Base-by-base conservation (phyloP, 2,329 filamentous ascomycete species). In the Phialophora chinensis region DNA sequence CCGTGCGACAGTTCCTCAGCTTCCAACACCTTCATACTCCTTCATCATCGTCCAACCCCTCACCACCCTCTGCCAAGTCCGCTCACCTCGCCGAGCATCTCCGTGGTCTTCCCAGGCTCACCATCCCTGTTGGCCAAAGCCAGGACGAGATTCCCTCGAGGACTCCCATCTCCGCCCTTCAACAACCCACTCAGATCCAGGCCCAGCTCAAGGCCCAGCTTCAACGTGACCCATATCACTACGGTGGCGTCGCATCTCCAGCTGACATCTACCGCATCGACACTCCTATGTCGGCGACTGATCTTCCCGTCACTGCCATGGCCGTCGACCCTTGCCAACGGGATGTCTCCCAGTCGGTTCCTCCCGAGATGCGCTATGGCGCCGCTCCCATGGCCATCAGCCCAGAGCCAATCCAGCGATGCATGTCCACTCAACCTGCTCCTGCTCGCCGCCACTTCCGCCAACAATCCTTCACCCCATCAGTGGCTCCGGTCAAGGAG, bases 231-330 rank as follows among this genome's bases (percentile, higher is more conserved):
- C 76, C 75, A 5, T 76, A 75, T 59, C 66, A 68, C 54, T 75
- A 75, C 54, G 74, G 69, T 20, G 72, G 66, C 33, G 63, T 66
- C 42, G 71, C 74, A 33, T 86, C 85, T 1, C 85, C 90, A 3
- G 83, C 85, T 0, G 82, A 84, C 58, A 86, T 90, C 50, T 93
- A 93, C 79, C 88, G 91, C 62, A 89, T 92, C 70, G 90, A 88
- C n/a, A 96, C 92, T 0, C 93, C 93, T 17, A 91, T 93, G 77
- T 96, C 93, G 1, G 93, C 96, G 75, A 90, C 94, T 84, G 94
- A 97, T 76, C 88, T 93, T 12, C 93, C 94, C 0, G 80, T 96
- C 66, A 95, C 91, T 0, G 86, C 89, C 2, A 83, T 93, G 52
- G 87, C 87, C 0, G 73, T 88, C 17, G 91, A 90, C 0, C 91